Conservation (phyloP, 1,284 basidiomycete species). For the Puccinia polysora region DNA sequence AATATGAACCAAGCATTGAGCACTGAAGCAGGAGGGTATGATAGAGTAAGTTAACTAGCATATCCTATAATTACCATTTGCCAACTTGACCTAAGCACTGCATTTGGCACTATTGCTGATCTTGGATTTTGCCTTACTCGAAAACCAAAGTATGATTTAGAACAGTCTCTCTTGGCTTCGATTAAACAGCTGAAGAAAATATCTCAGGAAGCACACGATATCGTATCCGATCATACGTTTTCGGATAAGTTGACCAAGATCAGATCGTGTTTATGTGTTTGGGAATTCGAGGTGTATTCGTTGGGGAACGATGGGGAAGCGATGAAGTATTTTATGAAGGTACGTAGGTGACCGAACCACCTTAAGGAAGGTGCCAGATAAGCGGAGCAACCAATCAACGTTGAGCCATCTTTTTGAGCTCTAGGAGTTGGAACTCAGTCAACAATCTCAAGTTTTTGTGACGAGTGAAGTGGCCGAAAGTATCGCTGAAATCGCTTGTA, state of each 20-base stretch:
- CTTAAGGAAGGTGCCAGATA: neutral
- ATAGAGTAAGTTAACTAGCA: conserved; percentile 12
- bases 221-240: neutral
- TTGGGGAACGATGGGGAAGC: conserved; percentile 28
- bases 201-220: conserved; percentile 16
- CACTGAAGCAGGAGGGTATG: conserved; percentile 1
- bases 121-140: neutral
- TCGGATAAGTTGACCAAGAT: conserved; percentile 23
- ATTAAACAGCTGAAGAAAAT: conserved; percentile 24
- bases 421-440: conserved; percentile 10
- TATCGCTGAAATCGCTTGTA: conserved; percentile 35
- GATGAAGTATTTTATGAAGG: conserved; percentile 19
- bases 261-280: conserved; percentile 40
- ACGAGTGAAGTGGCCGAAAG: conserved; percentile 28
- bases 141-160: conserved; percentile 12
- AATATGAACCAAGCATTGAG: conserved; percentile 21
- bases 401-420: neutral
- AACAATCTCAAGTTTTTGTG: conserved; percentile 9
- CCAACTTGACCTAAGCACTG: too few relatives aligned
- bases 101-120: neutral
- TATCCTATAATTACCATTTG: too few relatives aligned
- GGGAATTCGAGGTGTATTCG: conserved; percentile 38
- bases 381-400: neutral
- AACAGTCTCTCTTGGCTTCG: conserved; percentile 19
- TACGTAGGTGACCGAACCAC: neutral